These are phyloP conservation scores for Coemansia sp. DNA, from an alignment of 192 early-diverging fungal species.

Conservation along the genomic window DNA sequence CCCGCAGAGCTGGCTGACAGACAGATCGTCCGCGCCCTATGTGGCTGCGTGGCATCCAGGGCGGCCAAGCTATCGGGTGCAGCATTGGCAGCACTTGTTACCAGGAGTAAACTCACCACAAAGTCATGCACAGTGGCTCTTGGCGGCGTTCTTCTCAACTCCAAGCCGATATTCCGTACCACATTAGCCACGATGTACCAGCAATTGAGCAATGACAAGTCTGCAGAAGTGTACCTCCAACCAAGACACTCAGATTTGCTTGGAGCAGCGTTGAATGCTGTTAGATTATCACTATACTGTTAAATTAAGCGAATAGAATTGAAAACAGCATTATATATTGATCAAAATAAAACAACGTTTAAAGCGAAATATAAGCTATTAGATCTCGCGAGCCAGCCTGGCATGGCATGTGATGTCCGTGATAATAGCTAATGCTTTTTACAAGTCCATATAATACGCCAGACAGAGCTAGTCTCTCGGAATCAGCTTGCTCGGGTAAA, in stretches of 20 bases:
- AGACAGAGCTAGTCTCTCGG: too few relatives aligned
- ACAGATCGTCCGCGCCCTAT: conserved; percentile 75
- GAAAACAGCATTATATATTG: too few relatives aligned
- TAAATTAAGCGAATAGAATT: too few relatives aligned
- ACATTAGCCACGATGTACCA: background rate
- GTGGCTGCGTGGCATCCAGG: conserved; percentile 80
- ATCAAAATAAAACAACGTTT: too few relatives aligned
- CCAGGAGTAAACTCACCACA: background rate
- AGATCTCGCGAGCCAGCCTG: too few relatives aligned
- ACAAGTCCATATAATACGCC: too few relatives aligned
- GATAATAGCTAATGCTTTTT: too few relatives aligned
- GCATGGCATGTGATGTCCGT: too few relatives aligned
- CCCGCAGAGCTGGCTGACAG: conserved; percentile 71
- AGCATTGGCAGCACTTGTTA: conserved; percentile 62
- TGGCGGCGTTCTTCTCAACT: conserved; percentile 36
- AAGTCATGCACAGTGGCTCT: conserved; percentile 17
- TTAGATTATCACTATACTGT: background rate
- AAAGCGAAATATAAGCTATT: too few relatives aligned
- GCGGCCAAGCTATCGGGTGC: conserved; percentile 77
- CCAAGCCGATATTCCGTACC: conserved; percentile 1
- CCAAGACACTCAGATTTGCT: background rate
- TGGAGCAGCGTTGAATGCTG: conserved; percentile 1
- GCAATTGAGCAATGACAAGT: background rate
- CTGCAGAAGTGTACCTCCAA: background rate
- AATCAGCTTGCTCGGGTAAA: too few relatives aligned